phyloP scores from a whole-genome alignment of 371 early-diverging fungal genomes.

The Massospora cicadina region DNA sequence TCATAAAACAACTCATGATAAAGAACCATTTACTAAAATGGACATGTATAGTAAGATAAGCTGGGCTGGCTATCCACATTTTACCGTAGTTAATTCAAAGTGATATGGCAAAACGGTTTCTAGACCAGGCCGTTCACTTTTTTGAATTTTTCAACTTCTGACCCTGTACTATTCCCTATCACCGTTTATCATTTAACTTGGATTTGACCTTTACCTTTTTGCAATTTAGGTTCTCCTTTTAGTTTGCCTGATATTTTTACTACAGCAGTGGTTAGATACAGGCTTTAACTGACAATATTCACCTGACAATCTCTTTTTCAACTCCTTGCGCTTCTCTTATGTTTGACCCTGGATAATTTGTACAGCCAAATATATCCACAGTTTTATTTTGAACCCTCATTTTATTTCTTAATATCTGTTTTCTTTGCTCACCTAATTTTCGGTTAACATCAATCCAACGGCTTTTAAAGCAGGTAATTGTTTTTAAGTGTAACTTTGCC shows the following conservation, averaged over 20 bases:
- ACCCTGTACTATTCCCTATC: too few species aligned
- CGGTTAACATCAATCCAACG: not conserved
- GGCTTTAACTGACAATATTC: not conserved
- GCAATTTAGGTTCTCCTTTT: too few species aligned
- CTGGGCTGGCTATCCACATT: too few species aligned
- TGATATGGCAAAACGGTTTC: too few species aligned
- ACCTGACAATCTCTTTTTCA: not conserved
- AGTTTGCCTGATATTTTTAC: not conserved
- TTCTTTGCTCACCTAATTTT: not conserved
- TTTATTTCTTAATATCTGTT: not conserved
- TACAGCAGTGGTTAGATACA: not conserved
- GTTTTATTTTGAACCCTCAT: not conserved
- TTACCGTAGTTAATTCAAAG: too few species aligned
- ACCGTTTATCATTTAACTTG: too few species aligned
- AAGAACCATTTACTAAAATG: too few species aligned
- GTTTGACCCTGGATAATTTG: constrained; percentile 8
- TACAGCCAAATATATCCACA: not conserved
- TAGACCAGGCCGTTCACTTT: too few species aligned
- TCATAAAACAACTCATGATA: too few species aligned
- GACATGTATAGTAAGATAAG: too few species aligned
- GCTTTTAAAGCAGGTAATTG: not conserved
- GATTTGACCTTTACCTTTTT: too few species aligned
- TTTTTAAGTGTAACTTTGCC: not conserved
- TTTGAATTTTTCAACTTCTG: too few species aligned
- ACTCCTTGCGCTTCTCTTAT: not conserved